Base-by-base conservation (phyloP, 345 rosid genomes). In the Populus davidiana region DNA sequence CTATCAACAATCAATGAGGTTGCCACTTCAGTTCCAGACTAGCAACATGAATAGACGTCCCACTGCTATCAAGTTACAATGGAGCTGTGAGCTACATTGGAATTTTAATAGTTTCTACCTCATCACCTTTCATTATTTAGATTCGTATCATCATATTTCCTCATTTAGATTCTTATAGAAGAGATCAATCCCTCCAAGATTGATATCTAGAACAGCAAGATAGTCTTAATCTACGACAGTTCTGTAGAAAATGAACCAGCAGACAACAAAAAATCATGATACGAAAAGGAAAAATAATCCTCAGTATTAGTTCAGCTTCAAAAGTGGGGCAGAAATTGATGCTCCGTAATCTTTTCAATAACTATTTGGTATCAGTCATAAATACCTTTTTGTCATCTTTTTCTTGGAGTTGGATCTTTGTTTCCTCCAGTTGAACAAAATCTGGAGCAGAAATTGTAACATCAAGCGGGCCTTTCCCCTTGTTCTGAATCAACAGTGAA, bases 401-500 rank as follows among this genome's bases (percentile, higher is more conserved):
- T 72, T 76, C 86, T 31, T 44, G 83, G 43, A 93, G 91, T 79
- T 82, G 85, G 79, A 91, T 87, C 74, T 85, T 67, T 8, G 65
- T 79, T 70, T 84, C 78, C 79, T 89, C 90, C 68, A 90, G 84
- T 27, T 56, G 78, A 25, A 92, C 89, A 75, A 79, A 79, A 73
- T 71, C 82, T 1, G 95, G 92, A 75, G 92, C 94, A 70, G 88
- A 78, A 73, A 93, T 87, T 44, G 79, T 79, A n/a, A 93, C 85
- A 47, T 49, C 63, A 52, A 92, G 82, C 36, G 80, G 71, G 43
- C 74, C 81, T 75, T 89, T 85, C 69, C 86, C 98, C 82, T 84
- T 90, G 83, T 91, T 93, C 78, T 87, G 89, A 70, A 93, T 86
- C 69, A 93, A 79, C 75, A 93, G 94, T 11, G 91, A 92, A 47